Base-by-base conservation (phyloP, 73 alveolate species). In the Stentor roeselii region DNA sequence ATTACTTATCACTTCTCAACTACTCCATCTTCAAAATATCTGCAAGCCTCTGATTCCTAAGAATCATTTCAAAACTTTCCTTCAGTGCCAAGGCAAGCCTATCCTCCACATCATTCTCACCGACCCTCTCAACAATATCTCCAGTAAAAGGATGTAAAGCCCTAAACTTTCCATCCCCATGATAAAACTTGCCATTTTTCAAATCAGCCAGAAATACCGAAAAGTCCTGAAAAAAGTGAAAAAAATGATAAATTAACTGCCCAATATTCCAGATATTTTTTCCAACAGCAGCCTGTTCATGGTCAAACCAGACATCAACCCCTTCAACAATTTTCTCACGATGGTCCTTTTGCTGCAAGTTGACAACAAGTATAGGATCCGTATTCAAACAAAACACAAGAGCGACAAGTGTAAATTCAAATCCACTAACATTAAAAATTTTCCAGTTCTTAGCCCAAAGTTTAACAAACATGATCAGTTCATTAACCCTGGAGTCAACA, bases 291-390 rank as follows among this genome's bases (percentile, higher is more conserved):
- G 21, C 34, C 0, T 21, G 27, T 30, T 67, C 80, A 32, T 67
- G 21, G 2, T 67, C 80, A 67, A 67, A 67, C 80, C 80, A 67
- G 1, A 67, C 80, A 67, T 67, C 80, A 67, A 21, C 1, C 27
- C 80, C 80, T 30, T 32, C 41, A 21, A 67, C 80, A 67, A 67
- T 0, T 2, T 67, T 67, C 1, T 21, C 41, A 15, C 37, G 27
- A 67, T 67, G 80, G 34, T 21, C 41, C 41, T 67, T 67, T 1
- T 30, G 21, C 34, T 67, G 80, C 11, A 67, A 32, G 0, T n/a
- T 21, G 2, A 11, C 21, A 67, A 67, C 41, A 21, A 67, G 21
- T 67, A 40, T 36, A 30, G 80, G 80, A 21, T 67, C 37, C 34
- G 37, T 67, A 27, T 21, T 67, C 34, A 27, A 40, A 0, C 21